Percentiles rank a stretch among this genome's conserved stretches.
phyloP scores from a whole-genome alignment of 2,329 filamentous ascomycete species.

The Leptographium flavum region DNA sequence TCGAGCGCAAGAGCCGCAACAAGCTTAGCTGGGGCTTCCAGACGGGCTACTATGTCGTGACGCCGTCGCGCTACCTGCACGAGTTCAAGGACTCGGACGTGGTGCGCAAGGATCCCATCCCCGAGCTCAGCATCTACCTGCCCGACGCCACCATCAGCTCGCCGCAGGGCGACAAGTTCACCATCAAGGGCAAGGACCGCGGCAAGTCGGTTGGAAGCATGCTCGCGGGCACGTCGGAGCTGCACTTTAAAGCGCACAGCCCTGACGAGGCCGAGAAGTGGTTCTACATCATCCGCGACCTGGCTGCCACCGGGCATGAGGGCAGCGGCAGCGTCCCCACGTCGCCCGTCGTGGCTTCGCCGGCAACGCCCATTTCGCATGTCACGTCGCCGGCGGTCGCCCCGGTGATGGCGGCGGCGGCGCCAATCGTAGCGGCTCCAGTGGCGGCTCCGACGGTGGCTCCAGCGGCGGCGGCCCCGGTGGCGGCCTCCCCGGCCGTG shows the following conservation, averaged over 20 bases:
- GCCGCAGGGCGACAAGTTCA: constrained; percentile 71
- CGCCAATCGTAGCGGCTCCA: background rate
- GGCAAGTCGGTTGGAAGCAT: constrained; percentile 69
- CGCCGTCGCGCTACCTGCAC: constrained; percentile 76
- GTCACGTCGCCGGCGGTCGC: background rate
- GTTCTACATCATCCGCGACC: constrained; percentile 57
- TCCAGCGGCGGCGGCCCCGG: background rate
- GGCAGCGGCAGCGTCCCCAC: constrained; percentile 18
- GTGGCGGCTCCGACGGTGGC: no score
- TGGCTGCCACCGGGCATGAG: constrained; percentile 27
- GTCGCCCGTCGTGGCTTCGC: constrained; percentile 10
- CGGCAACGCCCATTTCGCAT: background rate
- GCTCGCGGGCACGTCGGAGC: constrained; percentile 64
- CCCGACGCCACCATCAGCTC: constrained; percentile 72
- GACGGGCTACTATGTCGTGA: constrained; percentile 79
- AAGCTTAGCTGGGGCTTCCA: constrained; percentile 65
- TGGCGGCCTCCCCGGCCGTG: background rate
- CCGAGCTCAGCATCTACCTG: constrained; percentile 81
- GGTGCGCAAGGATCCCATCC: constrained; percentile 54
- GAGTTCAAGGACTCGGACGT: constrained; percentile 91
- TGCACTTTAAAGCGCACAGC: constrained; percentile 78
- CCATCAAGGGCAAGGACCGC: constrained; percentile 86
- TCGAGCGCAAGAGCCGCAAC: constrained; percentile 85
- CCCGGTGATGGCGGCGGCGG: background rate
- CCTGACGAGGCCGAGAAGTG: constrained; percentile 70